Percentiles rank a stretch among this genome's conserved stretches.
These are phyloP conservation scores for Phytophthora cajani DNA, from an alignment of 352 stramenopile species.

Conservation along the genomic window DNA sequence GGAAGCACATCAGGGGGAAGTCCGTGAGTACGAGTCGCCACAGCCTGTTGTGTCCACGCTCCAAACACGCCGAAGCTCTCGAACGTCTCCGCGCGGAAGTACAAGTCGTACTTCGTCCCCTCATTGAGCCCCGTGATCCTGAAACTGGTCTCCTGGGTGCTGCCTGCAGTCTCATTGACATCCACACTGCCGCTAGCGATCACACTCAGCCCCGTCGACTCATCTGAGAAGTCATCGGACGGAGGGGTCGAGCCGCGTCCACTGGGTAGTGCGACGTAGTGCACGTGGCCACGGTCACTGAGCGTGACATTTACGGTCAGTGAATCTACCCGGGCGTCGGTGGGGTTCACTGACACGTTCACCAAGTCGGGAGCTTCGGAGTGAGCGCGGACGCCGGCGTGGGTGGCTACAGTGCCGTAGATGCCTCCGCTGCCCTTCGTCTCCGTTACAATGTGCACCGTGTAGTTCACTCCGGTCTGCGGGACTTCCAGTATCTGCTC, in stretches of 20 bases:
- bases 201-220: constrained; percentile 29
- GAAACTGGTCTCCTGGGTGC: constrained; percentile 38
- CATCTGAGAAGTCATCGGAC: constrained; percentile 17
- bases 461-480: constrained; percentile 64
- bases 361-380: constrained; percentile 43
- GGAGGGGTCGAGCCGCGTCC: constrained; percentile 19
- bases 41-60: constrained; percentile 53
- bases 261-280: constrained; percentile 66
- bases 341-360: constrained; percentile 48
- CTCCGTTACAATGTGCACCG: constrained; percentile 77
- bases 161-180: constrained; percentile 28
- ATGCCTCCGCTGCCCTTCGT: constrained; percentile 72
- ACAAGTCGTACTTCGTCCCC: constrained; percentile 74
- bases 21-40: constrained; percentile 65
- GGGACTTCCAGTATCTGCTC: constrained; percentile 69
- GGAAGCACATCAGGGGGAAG: constrained; percentile 67
- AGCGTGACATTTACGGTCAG: constrained; percentile 63
- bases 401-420: constrained; percentile 71
- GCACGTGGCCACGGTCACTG: constrained; percentile 58
- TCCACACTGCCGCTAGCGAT: constrained; percentile 37
- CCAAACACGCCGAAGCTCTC: constrained; percentile 73
- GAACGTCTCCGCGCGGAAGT: constrained; percentile 79
- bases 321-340: constrained; percentile 72
- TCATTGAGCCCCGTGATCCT: constrained; percentile 57
- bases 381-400: constrained; percentile 64